Evolutionary conservation across 371 early-diverging fungal species (phyloP).

Genomic region (Haplosporangium sp.): DNA sequence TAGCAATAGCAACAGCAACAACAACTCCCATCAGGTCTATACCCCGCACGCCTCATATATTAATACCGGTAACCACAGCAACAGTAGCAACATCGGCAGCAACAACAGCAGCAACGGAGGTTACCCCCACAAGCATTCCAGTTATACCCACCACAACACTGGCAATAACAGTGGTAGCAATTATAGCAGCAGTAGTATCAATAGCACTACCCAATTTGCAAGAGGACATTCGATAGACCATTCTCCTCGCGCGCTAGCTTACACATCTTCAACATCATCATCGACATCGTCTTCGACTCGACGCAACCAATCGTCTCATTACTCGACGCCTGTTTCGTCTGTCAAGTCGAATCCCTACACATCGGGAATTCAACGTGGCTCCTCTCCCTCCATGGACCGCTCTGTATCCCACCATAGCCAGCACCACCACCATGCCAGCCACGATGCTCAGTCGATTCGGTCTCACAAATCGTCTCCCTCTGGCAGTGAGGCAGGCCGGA

Average conservation of each 20-base stretch:
- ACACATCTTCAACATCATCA: not conserved
- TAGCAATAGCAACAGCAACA: too few relatives aligned
- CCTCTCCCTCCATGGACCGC: conserved; percentile 37
- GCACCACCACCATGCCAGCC: conserved; percentile 16
- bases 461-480: conserved; percentile 42
- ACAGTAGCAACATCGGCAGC: conserved; percentile 4
- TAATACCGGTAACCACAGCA: not conserved
- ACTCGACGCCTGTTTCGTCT: conserved; percentile 3
- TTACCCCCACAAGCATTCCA: not conserved
- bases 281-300: not conserved
- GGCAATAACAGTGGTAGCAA: conserved; percentile 1
- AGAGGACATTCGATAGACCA: conserved; percentile 17
- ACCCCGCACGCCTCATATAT: too few relatives aligned
- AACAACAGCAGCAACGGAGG: not conserved
- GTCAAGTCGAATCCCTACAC: conserved; percentile 12
- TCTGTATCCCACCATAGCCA: conserved; percentile 17
- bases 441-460: conserved; percentile 42
- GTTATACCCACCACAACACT: conserved; percentile 4
- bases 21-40: too few relatives aligned
- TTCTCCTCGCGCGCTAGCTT: conserved; percentile 13
- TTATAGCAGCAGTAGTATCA: conserved; percentile 5
- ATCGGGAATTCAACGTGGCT: conserved; percentile 22
- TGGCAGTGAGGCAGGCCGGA: conserved; percentile 44
- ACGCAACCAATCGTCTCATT: conserved; percentile 10
- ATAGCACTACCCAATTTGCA: not conserved